Evolutionary conservation across 345 rosid genomes (phyloP), one percentile per base, ranked within the genome.

Genomic region (Passiflora organensis): DNA sequence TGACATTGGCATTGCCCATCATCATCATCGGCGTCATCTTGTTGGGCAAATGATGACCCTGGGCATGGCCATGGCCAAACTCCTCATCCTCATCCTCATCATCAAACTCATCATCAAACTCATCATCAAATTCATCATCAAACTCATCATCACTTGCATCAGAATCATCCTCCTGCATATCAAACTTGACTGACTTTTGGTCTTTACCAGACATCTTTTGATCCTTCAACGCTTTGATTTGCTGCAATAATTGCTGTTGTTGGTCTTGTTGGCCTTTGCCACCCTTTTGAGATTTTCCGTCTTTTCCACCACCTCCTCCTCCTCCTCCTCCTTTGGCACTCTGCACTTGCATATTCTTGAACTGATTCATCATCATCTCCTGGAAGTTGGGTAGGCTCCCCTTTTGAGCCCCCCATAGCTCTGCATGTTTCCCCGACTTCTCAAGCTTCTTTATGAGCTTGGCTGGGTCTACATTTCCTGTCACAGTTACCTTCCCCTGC

Each of bases 391-490:
- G n/a, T n/a, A 15, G 16, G 28, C 70, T 48, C 24, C 85, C 87
- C 62, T 79, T 82, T 10, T 79, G 82, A 20, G 72, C 77, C 36
- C 86, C 87, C 72, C 85, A 69, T 28, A 85, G 55, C 80, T 89
- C 95, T 15, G 96, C 99, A 62, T 83, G 88, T 66, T 89, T 94
- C 23, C 99, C 99, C 12, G 91, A 75, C 57, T 89, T 89, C 68
- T 67, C 77, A 4, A 94, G 90, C 78, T 89, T 87, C 79, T 69
- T 82, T 34, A 94, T 71, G 3, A 94, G 86, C 20, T 70, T 51
- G 5, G 69, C 68, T 15, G 95, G 96, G 71, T 85, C 89, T n/a
- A 85, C 85, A 70, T 89, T 76, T 19, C 99, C 99, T 2, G 80
- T 73, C 25, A 94, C 99, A 19, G 82, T 87, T 24, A 94, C 88